A percentile compares a stretch with the other conserved stretches of the same genome.
These are phyloP conservation scores for Spongiforma sp. DNA, from an alignment of 1,284 basidiomycete genomes.

Conservation along the genomic window DNA sequence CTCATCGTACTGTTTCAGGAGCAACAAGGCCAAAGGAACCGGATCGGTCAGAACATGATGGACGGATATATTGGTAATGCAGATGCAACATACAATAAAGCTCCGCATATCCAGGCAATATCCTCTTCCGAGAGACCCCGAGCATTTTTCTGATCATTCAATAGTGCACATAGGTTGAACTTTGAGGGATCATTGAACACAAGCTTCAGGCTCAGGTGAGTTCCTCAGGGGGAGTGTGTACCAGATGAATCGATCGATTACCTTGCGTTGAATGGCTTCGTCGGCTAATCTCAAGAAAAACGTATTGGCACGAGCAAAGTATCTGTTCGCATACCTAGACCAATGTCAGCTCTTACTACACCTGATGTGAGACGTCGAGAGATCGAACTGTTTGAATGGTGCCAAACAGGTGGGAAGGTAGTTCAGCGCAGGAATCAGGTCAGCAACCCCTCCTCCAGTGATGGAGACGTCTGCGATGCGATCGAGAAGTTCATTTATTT, in stretches of 20 bases:
- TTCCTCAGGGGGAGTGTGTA: too few species aligned
- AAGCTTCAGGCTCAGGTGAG: neutral
- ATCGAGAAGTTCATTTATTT: constrained; percentile 10
- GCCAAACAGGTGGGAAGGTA: constrained; percentile 3
- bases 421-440: constrained; percentile 13
- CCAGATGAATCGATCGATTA: neutral
- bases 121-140: constrained; percentile 14
- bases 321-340: constrained; percentile 10
- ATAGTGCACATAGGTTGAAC: neutral
- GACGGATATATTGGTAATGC: neutral
- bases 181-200: constrained; percentile 11
- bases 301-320: constrained; percentile 7
- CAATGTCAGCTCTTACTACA: neutral
- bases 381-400: constrained; percentile 16
- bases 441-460: constrained; percentile 12
- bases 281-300: too few species aligned
- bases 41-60: neutral
- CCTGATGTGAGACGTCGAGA: too few species aligned
- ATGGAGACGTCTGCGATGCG: constrained; percentile 3
- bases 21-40: constrained; percentile 1
- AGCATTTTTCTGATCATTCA: constrained; percentile 10
- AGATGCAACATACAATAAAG: constrained; percentile 14
- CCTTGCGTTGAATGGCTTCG: constrained; percentile 10
- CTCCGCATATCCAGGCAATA: too few species aligned
- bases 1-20: constrained; percentile 11